Percentiles rank a stretch among this genome's conserved stretches.
Evolutionary conservation across 108 stramenopile species (phyloP).

Genomic region (Cyclotella cryptica): DNA sequence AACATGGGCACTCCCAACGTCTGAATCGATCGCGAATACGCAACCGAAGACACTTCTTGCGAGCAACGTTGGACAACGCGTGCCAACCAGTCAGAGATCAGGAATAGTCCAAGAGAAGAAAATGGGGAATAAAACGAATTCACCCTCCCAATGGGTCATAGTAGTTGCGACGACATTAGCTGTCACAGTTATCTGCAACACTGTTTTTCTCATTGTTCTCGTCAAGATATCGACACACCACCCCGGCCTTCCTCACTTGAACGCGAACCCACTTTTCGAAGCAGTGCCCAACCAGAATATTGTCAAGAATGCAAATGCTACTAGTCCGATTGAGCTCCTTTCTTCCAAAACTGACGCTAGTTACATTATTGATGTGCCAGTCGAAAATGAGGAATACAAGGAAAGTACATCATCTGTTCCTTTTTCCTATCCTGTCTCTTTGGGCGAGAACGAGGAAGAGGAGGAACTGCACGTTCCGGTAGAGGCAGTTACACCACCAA

Average conservation of each 20-base stretch:
- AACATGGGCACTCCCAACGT: conserved; percentile 36
- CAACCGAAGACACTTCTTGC: not conserved
- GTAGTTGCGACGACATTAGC: conserved; percentile 15
- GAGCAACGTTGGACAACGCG: not conserved
- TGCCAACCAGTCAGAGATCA: not conserved
- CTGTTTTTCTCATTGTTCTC: conserved; percentile 32
- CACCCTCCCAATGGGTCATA: not conserved
- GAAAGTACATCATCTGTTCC: too few species aligned
- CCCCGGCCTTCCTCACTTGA: not conserved
- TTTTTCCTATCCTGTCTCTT: too few species aligned
- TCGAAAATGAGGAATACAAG: too few species aligned
- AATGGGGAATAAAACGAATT: conserved; percentile 4
- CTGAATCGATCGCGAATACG: not conserved
- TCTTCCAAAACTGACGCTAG: too few species aligned
- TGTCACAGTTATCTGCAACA: conserved; percentile 25
- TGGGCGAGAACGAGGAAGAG: too few species aligned
- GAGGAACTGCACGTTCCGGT: too few species aligned
- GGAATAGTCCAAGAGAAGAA: not conserved
- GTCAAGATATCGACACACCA: conserved; percentile 15
- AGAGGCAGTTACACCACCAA: too few species aligned
- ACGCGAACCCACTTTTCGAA: not conserved
- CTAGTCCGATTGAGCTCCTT: too few species aligned
- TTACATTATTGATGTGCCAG: too few species aligned
- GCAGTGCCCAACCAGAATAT: not conserved
- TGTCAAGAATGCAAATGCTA: not conserved